Evolutionary conservation across 202 grass and related monocot species (phyloP).

Genomic region (Carex arenaria): DNA sequence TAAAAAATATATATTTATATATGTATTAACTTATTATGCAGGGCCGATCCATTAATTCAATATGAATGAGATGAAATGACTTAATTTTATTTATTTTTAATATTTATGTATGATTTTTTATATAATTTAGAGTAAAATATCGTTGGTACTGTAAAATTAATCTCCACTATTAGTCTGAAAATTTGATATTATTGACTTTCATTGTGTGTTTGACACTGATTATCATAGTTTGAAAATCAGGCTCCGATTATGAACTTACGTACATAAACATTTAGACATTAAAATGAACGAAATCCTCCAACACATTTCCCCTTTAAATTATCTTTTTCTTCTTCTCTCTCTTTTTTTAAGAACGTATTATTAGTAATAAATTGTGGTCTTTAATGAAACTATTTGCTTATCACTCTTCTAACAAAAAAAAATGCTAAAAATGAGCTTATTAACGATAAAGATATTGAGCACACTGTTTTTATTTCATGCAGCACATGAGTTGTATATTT

Average conservation of each 20-base stretch:
- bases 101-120: no score
- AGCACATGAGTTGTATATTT: no score
- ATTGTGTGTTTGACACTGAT: no score
- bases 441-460: neutral
- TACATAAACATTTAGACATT: neutral
- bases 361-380: neutral
- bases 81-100: no score
- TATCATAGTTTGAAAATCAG: neutral
- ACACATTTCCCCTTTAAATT: neutral
- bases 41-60: no score
- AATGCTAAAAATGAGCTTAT: neutral
- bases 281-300: neutral
- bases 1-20: neutral
- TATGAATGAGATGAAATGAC: no score
- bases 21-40: neutral
- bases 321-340: neutral
- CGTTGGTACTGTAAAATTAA: no score
- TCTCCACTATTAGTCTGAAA: no score
- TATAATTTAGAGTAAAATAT: no score
- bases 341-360: neutral
- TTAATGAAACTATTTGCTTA: neutral
- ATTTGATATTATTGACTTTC: no score
- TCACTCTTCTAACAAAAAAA: neutral
- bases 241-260: neutral
- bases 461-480: no score